phyloP scores from a whole-genome alignment of 495 filamentous ascomycete genomes.

The Cladorrhinum samala region DNA sequence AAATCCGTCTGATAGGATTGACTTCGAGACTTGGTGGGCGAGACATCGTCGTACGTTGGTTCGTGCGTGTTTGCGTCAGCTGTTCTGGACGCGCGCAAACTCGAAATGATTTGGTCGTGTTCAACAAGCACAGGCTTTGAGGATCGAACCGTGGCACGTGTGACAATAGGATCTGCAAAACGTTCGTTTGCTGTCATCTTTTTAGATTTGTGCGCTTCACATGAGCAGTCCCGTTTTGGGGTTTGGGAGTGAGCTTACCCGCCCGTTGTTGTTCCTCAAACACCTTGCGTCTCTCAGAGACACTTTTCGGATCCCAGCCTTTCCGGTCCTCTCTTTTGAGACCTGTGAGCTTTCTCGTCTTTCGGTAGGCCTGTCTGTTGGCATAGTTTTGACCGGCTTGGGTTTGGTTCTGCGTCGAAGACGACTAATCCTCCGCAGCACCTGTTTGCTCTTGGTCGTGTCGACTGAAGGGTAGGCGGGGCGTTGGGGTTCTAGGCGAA shows the following conservation, averaged over 20 bases:
- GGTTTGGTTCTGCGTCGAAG: neutral
- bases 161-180: conserved; percentile 10
- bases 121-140: conserved; percentile 1
- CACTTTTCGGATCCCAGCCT: conserved; percentile 28
- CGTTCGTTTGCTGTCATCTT: neutral
- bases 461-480: neutral
- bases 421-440: neutral
- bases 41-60: neutral
- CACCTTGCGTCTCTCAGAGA: conserved; percentile 29
- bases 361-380: neutral
- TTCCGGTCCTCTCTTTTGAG: neutral
- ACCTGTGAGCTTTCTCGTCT: neutral
- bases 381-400: neutral
- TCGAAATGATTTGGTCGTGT: conserved; percentile 4
- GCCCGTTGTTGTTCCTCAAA: conserved; percentile 33
- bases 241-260: conserved; percentile 11
- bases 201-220: too few relatives aligned
- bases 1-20: neutral
- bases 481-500: conserved; percentile 8
- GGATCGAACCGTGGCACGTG: neutral
- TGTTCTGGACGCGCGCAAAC: conserved; percentile 2
- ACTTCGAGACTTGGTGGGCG: neutral
- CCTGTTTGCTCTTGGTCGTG: neutral
- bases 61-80: neutral
- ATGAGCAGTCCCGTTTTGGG: neutral